Evolutionary conservation across 495 filamentous ascomycete species (phyloP), one percentile per base, ranked within the genome.

Genomic region (Letharia columbiana): DNA sequence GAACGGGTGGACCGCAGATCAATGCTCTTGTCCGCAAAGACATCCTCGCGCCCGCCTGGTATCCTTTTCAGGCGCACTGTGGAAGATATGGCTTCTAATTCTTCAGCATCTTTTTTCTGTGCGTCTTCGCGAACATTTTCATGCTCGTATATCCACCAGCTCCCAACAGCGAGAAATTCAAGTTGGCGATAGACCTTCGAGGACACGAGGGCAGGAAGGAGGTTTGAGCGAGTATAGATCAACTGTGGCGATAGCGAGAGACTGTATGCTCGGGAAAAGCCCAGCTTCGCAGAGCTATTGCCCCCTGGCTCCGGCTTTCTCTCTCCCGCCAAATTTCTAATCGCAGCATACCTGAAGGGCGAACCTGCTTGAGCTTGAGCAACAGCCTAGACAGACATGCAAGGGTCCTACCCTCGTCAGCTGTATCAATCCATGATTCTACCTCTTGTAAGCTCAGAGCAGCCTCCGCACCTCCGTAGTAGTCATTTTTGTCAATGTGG

Each of bases 111-210:
- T 33, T 65, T 40, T 42, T 67, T 40, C 35, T 69, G 52, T 33
- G 66, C 64, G 20, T 65, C 39, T 23, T 67, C 67, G 18, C 70
- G 62, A 5, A 70, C 47, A n/a, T 69, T 33, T 5, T 76, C 71
- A 62, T 76, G 72, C 18, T 71, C 69, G 11, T 88, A 87, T 45
- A 96, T 85, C 84, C 88, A 98, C 89, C 92, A 98, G 65, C 89
- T 93, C 41, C 95, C 95, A 10, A 98, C 89, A 8, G 94, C 91
- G 67, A 92, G 86, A 75, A 97, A 98, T 69, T 96, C 92, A 66
- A 98, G 82, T 75, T 96, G 90, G 42, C 84, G 84, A 68, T 95
- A 90, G 62, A 95, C 87, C 67, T 89, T 88, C 2, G 93, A 96
- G 5, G 91, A 91, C 49, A 98, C 87, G 47, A 98, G 82, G 66